These are phyloP conservation scores for Poronia punctata DNA, from an alignment of 495 filamentous ascomycete genomes.

Conservation along the genomic window DNA sequence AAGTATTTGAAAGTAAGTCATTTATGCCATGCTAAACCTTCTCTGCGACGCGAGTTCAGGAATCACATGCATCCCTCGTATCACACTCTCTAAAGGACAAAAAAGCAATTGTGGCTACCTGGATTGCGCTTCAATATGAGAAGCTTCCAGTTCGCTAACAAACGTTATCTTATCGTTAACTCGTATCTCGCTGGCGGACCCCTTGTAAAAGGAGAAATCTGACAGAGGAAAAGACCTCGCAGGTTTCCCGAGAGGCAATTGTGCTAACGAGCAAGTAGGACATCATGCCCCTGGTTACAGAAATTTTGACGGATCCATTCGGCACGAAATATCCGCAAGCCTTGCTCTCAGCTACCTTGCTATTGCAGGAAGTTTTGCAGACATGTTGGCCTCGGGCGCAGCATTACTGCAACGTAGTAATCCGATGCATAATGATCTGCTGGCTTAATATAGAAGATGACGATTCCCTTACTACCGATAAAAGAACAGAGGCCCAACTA, in stretches of 20 bases:
- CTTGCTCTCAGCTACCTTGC: constrained; percentile 44
- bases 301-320: constrained; percentile 64
- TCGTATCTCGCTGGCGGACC: no score
- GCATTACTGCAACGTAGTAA: constrained; percentile 59
- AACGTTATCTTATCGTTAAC: no score
- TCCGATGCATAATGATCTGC: constrained; percentile 56
- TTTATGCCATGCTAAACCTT: no score
- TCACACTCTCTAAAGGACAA: no score
- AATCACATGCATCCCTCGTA: no score
- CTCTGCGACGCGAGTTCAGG: no score
- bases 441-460: constrained; percentile 58
- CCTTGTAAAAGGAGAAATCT: no score
- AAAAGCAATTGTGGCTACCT: no score
- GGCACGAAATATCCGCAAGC: constrained; percentile 49
- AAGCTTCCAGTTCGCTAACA: no score
- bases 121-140: no score
- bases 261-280: constrained; percentile 33
- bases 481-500: constrained; percentile 22
- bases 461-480: constrained; percentile 13
- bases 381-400: constrained; percentile 68
- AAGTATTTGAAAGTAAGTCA: constrained; percentile 61
- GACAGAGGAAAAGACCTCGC: no score
- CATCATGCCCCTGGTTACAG: constrained; percentile 59
- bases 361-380: constrained; percentile 53
- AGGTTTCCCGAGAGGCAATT: no score